Base-by-base conservation (phyloP, 2,329 filamentous ascomycete species). In the Dactylellina haptotyla region DNA sequence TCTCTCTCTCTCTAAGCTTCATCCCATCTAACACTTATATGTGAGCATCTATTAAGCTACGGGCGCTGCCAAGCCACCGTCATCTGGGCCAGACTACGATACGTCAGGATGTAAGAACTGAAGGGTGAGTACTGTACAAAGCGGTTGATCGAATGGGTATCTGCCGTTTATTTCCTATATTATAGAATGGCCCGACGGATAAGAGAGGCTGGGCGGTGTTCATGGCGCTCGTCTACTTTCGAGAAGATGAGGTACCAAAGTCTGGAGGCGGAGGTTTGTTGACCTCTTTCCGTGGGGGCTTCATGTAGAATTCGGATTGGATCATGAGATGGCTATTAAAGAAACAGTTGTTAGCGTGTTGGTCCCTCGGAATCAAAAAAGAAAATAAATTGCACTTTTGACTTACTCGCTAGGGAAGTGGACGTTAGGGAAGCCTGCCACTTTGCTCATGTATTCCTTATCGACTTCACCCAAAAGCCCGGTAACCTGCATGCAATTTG, bases 401-500 rank as follows among this genome's bases (percentile, higher is more conserved):
- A 76, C 77, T 75, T 78, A 78, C 77, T 97, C 93, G 77, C 91
- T 92, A 0, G 93, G 93, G 84, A 96, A 97, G 83, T 97, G 93
- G 83, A 92, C 94, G 80, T 95, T 93, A 18, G 93, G 93, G 82
- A 97, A 97, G 0, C 93, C 93, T 2, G 93, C 93, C 25, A 97
- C 92, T 58, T 89, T 87, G 80, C 91, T 90, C 67, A 97, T 87
- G 80, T 96, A 95, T 26, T 91, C 87, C 75, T 89, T 87, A 80
- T 97, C 93, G 1, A 96, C 91, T 45, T 94, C 90, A 28, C 93
- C 93, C 2, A 97, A 88, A 59, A 97, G 82, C 59, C 90, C 90
- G 16, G 92, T 89, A 23, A 96, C 90, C 79, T 95, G 91, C 46
- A 97, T 84, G 20, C 90, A 88, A 81, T 95, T 97, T 67, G 92